These are phyloP conservation scores for Aspergillus phoenicis DNA, from an alignment of 2,329 filamentous ascomycete species.

Conservation along the genomic window DNA sequence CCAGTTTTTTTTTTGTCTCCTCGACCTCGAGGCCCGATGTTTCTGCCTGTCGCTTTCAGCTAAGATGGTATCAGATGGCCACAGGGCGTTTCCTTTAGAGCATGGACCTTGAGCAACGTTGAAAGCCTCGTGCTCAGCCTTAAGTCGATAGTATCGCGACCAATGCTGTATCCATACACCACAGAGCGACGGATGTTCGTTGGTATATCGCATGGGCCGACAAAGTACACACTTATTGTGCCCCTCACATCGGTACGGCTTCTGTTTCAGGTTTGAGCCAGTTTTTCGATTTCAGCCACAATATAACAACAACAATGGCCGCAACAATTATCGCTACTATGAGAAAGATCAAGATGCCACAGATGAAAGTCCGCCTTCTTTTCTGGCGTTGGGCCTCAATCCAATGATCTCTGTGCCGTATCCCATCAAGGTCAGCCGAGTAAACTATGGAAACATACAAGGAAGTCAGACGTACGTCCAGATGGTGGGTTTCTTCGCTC, in stretches of 20 bases:
- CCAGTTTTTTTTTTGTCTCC: not conserved
- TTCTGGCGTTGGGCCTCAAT: constrained; percentile 55
- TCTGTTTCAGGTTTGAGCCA: constrained; percentile 29
- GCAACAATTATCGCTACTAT: constrained; percentile 42
- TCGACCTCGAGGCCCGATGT: not conserved
- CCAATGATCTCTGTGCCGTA: constrained; percentile 53
- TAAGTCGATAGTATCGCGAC: too few species aligned
- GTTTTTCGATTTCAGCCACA: constrained; percentile 45
- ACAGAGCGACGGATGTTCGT: not conserved
- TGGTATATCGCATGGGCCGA: not conserved
- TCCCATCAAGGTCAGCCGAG: too few species aligned
- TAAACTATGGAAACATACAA: constrained; percentile 1
- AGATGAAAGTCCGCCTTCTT: constrained; percentile 50
- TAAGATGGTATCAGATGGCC: too few species aligned
- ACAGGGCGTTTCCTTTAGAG: too few species aligned
- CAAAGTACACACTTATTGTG: not conserved
- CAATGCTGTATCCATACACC: not conserved
- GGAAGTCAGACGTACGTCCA: constrained; percentile 25
- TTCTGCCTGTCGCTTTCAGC: too few species aligned
- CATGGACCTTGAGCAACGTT: too few species aligned
- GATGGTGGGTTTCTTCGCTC: constrained; percentile 21
- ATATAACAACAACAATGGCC: constrained; percentile 48
- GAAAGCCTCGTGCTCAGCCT: too few species aligned
- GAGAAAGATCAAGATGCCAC: constrained; percentile 40
- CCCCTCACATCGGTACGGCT: not conserved